Evolutionary conservation across 2,329 filamentous ascomycete genomes (phyloP), one percentile per base, ranked within the genome.

Genomic region (Mycogone perniciosa): DNA sequence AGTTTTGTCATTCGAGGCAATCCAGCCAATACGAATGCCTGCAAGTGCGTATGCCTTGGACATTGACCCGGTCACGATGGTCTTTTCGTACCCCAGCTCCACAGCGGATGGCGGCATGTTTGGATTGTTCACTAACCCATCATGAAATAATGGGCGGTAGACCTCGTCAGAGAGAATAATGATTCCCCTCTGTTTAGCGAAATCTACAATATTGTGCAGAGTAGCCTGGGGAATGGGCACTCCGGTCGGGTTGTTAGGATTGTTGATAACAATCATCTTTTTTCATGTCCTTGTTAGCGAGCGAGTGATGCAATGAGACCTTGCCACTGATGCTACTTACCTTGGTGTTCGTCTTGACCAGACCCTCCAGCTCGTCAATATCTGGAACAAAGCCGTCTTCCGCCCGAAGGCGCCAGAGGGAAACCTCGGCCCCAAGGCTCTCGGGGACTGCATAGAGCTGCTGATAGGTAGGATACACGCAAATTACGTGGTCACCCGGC

Each of bases 1-100:
- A 0, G 71, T 69, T 5, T 64, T 62, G 64, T 82, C 80, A 29
- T 81, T 80, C 10, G 84, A 85, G 4, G 86, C 88, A 52, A 92
- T 76, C 90, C 90, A 96, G 31, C 90, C 90, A 1, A 91, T 69
- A 1, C 89, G 82, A 54, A 95, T 84, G 2, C 90, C 89, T 1
- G 89, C 88, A 4, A 96, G 71, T 2, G 86, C 82, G 68, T 89
- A 96, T 0, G 88, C 86, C 69, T 95, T 95, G 29, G 86, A 92
- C 74, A 95, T 81, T 13, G 87, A 91, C 10, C 89, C 85, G 0
- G 88, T 93, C 9, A 82, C 81, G 31, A 95, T 75, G 26, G 80
- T 78, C 50, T 83, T 85, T 3, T 78, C 70, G 67, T 95, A 93
- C 40, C 82, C 84, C 40, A 93, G 72, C 0, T 86, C 81, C 1